Evolutionary conservation across 176 grass and related monocot genomes (phyloP).

Genomic region (Carex scoparia): DNA sequence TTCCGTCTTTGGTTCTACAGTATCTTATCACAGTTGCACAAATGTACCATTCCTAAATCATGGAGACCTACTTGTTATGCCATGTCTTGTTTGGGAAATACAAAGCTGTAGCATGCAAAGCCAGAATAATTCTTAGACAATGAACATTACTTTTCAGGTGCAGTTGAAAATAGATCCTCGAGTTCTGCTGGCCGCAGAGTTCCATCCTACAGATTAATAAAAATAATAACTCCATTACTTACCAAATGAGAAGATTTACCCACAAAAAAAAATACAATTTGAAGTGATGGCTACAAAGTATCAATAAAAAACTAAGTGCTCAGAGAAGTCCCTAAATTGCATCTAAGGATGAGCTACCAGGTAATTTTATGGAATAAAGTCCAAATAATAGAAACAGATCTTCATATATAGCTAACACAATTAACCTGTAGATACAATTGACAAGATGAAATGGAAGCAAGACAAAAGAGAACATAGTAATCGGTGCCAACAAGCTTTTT

Average conservation of each 20-base stretch:
- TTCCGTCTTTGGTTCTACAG: neutral
- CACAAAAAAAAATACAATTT: neutral
- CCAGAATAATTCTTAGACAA: constrained; percentile 1
- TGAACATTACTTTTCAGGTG: constrained; percentile 67
- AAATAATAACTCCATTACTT: neutral
- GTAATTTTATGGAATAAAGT: neutral
- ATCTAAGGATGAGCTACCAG: neutral
- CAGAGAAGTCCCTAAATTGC: neutral
- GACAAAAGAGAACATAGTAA: neutral
- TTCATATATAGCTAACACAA: neutral
- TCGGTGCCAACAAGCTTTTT: neutral
- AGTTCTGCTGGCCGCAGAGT: constrained; percentile 76
- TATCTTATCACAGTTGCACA: constrained; percentile 6
- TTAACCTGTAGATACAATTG: neutral
- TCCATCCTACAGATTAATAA: constrained; percentile 52
- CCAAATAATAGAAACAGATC: neutral
- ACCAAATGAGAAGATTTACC: neutral
- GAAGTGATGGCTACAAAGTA: neutral
- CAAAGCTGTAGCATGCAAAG: neutral
- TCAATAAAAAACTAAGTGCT: neutral
- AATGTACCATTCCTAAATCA: neutral
- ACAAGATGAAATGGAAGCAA: neutral
- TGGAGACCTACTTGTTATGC: neutral
- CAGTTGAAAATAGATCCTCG: constrained; percentile 93
- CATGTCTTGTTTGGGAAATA: neutral